Evolutionary conservation across 2,329 filamentous ascomycete species (phyloP).

Genomic region (Byssoonygena ceratinophila): DNA sequence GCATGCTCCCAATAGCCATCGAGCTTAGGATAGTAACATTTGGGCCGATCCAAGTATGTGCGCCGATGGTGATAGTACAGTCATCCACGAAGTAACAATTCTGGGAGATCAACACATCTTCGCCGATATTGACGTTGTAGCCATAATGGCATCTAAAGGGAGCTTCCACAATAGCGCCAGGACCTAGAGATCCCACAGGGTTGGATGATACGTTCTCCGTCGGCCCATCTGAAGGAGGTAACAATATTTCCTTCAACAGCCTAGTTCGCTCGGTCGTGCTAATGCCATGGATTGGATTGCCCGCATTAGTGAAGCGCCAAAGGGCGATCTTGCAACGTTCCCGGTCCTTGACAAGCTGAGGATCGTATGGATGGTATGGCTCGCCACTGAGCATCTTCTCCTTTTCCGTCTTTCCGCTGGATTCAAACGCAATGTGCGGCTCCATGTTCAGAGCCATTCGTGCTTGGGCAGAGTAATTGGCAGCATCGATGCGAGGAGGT

Average conservation of each 20-base stretch:
- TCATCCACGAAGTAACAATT: constrained; percentile 81
- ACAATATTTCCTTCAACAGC: constrained; percentile 31
- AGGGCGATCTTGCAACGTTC: constrained; percentile 71
- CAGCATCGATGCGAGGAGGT: constrained; percentile 28
- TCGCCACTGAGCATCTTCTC: constrained; percentile 79
- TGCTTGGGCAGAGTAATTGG: constrained; percentile 35
- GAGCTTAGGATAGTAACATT: constrained; percentile 79
- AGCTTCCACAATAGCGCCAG: constrained; percentile 66
- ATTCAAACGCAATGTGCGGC: constrained; percentile 31
- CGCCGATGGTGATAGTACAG: constrained; percentile 70
- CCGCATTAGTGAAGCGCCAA: constrained; percentile 77
- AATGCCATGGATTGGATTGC: constrained; percentile 61
- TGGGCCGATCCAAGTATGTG: constrained; percentile 58
- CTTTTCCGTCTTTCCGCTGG: constrained; percentile 56
- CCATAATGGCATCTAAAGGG: constrained; percentile 93
- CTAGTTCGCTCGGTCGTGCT: constrained; percentile 41
- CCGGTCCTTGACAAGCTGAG: constrained; percentile 70
- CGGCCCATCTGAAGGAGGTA: constrained; percentile 24
- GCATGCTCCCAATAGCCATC: constrained; percentile 60
- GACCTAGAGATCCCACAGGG: constrained; percentile 54
- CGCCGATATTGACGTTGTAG: constrained; percentile 82
- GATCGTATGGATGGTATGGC: constrained; percentile 68
- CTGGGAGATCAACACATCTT: constrained; percentile 70
- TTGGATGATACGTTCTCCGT: constrained; percentile 44
- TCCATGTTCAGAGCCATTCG: constrained; percentile 36